Base-by-base conservation (phyloP, 2,329 filamentous ascomycete species). In the Fusarium verticillioides region DNA sequence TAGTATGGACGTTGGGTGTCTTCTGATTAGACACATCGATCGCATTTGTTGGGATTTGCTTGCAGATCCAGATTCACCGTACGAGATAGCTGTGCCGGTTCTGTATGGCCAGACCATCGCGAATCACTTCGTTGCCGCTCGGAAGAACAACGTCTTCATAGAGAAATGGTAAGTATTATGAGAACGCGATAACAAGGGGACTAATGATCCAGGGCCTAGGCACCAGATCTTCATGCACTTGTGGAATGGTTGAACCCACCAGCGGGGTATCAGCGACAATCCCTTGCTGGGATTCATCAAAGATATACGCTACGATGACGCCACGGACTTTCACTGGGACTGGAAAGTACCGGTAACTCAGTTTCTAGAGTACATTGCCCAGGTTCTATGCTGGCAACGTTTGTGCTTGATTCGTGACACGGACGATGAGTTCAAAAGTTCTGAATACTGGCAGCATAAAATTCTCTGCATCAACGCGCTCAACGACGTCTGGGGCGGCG, bases 111-210 rank as follows among this genome's bases (percentile, higher is more conserved):
- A 52, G n/a, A 52, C 47, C 2, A 34, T 52, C 8, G 30, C 47
- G 18, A 52, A 52, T 36, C 47, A 52, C n/a, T 52, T 52, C 8
- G 5, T 52, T 34, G 30, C 30, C n/a, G 5, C 30, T 19, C 32
- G 30, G 5, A 36, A 52, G 11, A 52, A 52, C 8, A 52, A 34
- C 16, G 0, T 15, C 2, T 52, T 52, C 30, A 36, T 52, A 26
- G 30, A 36, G 7, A 52, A 52, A 52, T 50, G 30, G 30, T 36
- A 23, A 23, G 30, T 2, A 0, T 5, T 2, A 5, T 13, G 4
- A 9, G 7, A 10, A 21, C 5, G 0, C 5, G 16, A 47, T 28
- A 4, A 26, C 3, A 8, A 26, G 1, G 4, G 18, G 16, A 23
- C 15, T 52, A 19, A 36, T 15, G 2, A 13, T 36, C 15, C 18